phyloP scores from a whole-genome alignment of 306 rosid species.

The Myrica gale region DNA sequence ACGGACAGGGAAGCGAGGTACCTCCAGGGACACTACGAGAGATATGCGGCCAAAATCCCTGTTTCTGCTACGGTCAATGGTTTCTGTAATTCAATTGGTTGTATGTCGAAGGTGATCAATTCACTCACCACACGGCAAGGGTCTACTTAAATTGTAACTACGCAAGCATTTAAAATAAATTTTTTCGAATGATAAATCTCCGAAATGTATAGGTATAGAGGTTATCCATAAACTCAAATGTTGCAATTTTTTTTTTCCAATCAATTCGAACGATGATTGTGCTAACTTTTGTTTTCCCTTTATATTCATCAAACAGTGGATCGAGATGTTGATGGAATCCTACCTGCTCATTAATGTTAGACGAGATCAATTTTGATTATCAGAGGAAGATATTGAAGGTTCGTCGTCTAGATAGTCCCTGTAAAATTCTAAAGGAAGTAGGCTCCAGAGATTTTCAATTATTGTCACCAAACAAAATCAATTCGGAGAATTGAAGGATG shows the following conservation, averaged over 20 bases:
- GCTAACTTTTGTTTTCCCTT: neutral
- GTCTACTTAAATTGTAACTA: conserved; percentile 13
- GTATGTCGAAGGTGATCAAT: conserved; percentile 32
- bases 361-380: neutral
- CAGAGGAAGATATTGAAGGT: neutral
- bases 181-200: conserved; percentile 9
- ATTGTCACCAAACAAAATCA: neutral
- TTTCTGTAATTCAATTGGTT: conserved; percentile 27
- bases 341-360: neutral
- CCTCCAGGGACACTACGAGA: conserved; percentile 23
- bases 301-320: neutral
- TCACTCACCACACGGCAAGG: conserved; percentile 15
- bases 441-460: neutral
- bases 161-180: neutral
- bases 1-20: conserved; percentile 7
- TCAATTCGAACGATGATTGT: neutral
- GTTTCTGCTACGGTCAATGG: conserved; percentile 8
- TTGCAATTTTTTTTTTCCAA: neutral
- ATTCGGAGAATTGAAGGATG: neutral
- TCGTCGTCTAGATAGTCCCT: neutral
- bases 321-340: too few relatives aligned
- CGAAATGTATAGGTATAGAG: neutral
- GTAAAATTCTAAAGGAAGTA: neutral
- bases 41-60: neutral
- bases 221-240: neutral